phyloP scores from a whole-genome alignment of 495 filamentous ascomycete genomes.

The Xylaria castorea region DNA sequence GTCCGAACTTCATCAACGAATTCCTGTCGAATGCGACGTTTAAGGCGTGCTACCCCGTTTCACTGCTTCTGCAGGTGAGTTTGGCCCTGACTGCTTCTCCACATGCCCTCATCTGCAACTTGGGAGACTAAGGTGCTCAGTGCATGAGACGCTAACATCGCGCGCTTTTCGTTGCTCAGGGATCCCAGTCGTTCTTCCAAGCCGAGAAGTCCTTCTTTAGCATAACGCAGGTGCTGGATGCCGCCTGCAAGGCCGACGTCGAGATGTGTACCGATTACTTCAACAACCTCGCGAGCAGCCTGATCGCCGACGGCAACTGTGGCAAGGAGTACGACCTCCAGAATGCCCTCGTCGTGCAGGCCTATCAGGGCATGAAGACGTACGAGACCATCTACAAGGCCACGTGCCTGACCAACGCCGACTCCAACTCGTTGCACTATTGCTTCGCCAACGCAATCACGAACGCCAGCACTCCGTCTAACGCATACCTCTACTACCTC shows the following conservation, averaged over 20 bases:
- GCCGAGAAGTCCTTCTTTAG: slow-evolving; percentile 66
- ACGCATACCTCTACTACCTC: slow-evolving; percentile 82
- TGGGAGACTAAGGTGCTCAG: not conserved
- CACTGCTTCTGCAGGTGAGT: slow-evolving; percentile 70
- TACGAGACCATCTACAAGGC: slow-evolving; percentile 81
- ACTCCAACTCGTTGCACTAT: slow-evolving; percentile 61
- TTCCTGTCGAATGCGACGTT: slow-evolving; percentile 71
- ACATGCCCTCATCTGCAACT: not conserved
- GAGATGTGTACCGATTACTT: slow-evolving; percentile 66
- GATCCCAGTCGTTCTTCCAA: slow-evolving; percentile 74
- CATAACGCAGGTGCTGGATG: slow-evolving; percentile 74
- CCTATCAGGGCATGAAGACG: slow-evolving; percentile 73
- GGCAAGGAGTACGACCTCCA: slow-evolving; percentile 67
- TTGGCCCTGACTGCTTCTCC: not conserved
- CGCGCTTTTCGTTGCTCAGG: slow-evolving; percentile 38
- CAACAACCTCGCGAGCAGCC: slow-evolving; percentile 60
- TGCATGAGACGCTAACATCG: not conserved
- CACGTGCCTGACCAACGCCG: slow-evolving; percentile 65
- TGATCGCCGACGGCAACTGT: slow-evolving; percentile 68
- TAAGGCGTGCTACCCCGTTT: slow-evolving; percentile 73
- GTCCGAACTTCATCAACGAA: slow-evolving; percentile 69
- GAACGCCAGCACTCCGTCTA: slow-evolving; percentile 68
- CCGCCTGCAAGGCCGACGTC: slow-evolving; percentile 70
- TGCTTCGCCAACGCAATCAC: slow-evolving; percentile 87
- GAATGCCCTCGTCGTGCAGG: slow-evolving; percentile 73